Evolutionary conservation across 2,329 filamentous ascomycete species (phyloP).

Genomic region (Aspergillus fumigatiaffinis): DNA sequence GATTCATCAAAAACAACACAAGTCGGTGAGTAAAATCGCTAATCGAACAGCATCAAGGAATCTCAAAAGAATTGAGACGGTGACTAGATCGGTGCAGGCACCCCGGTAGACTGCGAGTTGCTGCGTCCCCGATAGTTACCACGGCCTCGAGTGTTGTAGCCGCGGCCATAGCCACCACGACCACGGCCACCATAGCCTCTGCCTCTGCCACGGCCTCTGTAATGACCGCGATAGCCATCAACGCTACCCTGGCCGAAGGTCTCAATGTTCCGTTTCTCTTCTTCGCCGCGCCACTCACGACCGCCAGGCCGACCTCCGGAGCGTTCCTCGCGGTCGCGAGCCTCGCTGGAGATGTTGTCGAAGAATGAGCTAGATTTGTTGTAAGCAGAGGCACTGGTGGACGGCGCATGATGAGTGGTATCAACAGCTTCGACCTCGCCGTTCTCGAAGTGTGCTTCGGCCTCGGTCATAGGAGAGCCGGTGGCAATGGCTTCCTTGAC

Average conservation of each 20-base stretch:
- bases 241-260: constrained; percentile 97
- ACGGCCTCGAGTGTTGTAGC: constrained; percentile 35
- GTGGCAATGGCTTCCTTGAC: constrained; percentile 83
- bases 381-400: constrained; percentile 56
- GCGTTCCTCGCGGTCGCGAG: constrained; percentile 79
- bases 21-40: constrained; percentile 18
- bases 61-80: constrained; percentile 8
- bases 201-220: constrained; percentile 61
- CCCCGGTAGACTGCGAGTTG: constrained; percentile 36
- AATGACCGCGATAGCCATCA: constrained; percentile 78
- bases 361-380: constrained; percentile 92
- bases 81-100: constrained; percentile 31
- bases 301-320: constrained; percentile 65
- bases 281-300: constrained; percentile 84
- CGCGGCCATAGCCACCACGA: constrained; percentile 44
- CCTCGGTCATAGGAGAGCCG: constrained; percentile 61
- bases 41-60: constrained; percentile 11
- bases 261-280: constrained; percentile 93
- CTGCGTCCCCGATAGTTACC: constrained; percentile 39
- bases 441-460: constrained; percentile 49
- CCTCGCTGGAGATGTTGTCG: constrained; percentile 94
- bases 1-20: constrained; percentile 15
- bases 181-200: constrained; percentile 46
- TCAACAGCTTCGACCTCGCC: constrained; percentile 36
- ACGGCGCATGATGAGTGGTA: constrained; percentile 27